Evolutionary conservation across 2,329 filamentous ascomycete genomes (phyloP), one percentile per base, ranked within the genome.

Genomic region (Colletotrichum incanum): DNA sequence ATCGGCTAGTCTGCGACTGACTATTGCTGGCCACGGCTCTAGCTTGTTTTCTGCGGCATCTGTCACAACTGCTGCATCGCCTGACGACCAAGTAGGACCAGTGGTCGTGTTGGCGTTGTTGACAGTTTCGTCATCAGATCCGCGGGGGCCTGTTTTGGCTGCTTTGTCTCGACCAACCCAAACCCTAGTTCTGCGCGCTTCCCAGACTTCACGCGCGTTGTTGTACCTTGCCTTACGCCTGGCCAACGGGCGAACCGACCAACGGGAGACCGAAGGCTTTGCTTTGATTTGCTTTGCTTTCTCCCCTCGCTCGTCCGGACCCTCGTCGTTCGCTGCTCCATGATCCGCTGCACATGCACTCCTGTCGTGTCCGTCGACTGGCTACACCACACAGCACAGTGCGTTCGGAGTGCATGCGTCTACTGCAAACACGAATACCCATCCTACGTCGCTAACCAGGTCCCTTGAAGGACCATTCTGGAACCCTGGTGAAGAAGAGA

Each of bases 271-370:
- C 43, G 39, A 59, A 37, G 45, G 34, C 23, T 31, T 26, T 55
- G 50, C 58, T 68, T 63, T 55, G 50, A 50, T 68, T 63, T 71
- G 65, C 69, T 59, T 68, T 59, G 59, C 59, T 60, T 64, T 54
- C 37, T 69, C 45, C 20, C 43, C 52, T 66, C 47, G 43, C 62
- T 58, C 69, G 65, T 63, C 58, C 58, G 55, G 58, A 63, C 65
- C 63, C 69, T 71, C 65, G 59, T 63, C 65, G 65, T 59, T 47
- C 69, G 59, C 70, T 65, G 70, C 60, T 65, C 34, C 66, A 65
- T 65, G 58, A 72, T 80, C 65, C 80, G 78, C 76, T 81, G 80
- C 79, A 81, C 79, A 80, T 81, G 79, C 80, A 77, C 72, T 76
- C 77, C 76, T 81, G 79, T 80, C 78, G 78, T 80, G 78, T 78